Evolutionary conservation across 257 asterid species (phyloP), one percentile per base, ranked within the genome.

Genomic region (Scutellaria minor): DNA sequence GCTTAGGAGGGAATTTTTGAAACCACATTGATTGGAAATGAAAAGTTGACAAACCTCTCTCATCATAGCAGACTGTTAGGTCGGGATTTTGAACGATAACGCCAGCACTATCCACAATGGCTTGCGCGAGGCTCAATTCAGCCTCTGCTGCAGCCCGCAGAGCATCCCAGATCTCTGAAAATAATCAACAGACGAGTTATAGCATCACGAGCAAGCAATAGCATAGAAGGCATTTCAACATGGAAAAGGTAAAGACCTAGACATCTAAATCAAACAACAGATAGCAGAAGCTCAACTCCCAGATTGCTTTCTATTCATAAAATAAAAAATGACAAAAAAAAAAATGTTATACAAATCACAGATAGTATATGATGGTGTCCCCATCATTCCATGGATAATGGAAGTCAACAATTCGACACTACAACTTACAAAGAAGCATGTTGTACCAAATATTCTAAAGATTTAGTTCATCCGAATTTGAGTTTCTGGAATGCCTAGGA

Each of bases 151-250:
- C 96, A 31, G 95, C 98, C 22, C 89, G 83, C 9, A 93, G 97
- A 44, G 97, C 97, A 80, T 91, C 98, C 98, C 98, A 93, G 45
- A 93, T 93, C 81, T 93, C 98, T 93, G 81, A 37, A 59, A n/a
- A 64, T 68, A 60, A 35, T 42, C n/a, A 20, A 52, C 35, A 68
- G 40, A 18, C 4, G 13, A 52, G 31, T 45, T 39, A 46, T 31
- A 31, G 37, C 37, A 31, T 31, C 4, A 31, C 2, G 37, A 31
- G 37, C 37, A 31, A 31, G 37, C 37, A 45, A 44, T 57, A 73
- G 48, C 47, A 63, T 13, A 63, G 11, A 53, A 52, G 8, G 51
- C 51, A 31, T 64, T 55, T 64, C 66, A 53, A 58, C 46, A 46
- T 47, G 18, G 57, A 58, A 35, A 57, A 58, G 44, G 15, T 68